Base-by-base conservation (phyloP, 2,329 filamentous ascomycete genomes). In the Phyllachora maydis region DNA sequence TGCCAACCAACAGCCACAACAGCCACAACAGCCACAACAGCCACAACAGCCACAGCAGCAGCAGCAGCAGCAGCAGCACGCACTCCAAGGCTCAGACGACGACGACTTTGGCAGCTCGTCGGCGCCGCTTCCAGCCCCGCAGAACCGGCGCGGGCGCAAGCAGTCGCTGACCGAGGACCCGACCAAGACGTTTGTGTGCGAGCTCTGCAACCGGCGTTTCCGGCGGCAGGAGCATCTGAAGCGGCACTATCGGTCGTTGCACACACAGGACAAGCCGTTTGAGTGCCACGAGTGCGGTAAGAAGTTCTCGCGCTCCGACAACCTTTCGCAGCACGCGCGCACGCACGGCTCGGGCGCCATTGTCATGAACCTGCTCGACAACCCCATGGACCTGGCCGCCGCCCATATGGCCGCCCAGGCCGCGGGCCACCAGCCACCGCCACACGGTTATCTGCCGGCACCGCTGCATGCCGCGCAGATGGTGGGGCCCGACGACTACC, bases 261-360 rank as follows among this genome's bases (percentile, higher is more conserved):
- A 98, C 61, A 98, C 88, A 2, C 75, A 91, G 43, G 88, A 95
- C 47, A 98, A 95, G 70, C 88, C 88, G 4, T 98, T 95, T 41
- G 81, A 91, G 55, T 98, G 88, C 61, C 67, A 71, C 35, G 85
- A 98, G 55, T 98, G 88, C 42, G 85, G 88, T 39, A 98, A 98
- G 74, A 93, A 91, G 60, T 98, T 95, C 56, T 95, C 85, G 11
- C 75, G 88, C 39, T 91, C 79, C 38, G 88, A 98, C 54, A 98
- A 98, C 59, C 66, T 98, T 10, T 78, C 82, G 13, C 88, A 98
- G 54, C 88, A 98, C 46, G 74, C 88, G 33, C 71, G 88, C 32
- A 98, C 88, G 4, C 88, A 98, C 42, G 82, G 82, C 27, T 75
- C 72, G 28, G 81, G 82, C 31, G 78, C 82, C 30, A 77, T 93